A percentile compares a stretch with the other conserved stretches of the same genome.
Evolutionary conservation across 1,284 basidiomycete species (phyloP).

Genomic region (Tilletia horrida): DNA sequence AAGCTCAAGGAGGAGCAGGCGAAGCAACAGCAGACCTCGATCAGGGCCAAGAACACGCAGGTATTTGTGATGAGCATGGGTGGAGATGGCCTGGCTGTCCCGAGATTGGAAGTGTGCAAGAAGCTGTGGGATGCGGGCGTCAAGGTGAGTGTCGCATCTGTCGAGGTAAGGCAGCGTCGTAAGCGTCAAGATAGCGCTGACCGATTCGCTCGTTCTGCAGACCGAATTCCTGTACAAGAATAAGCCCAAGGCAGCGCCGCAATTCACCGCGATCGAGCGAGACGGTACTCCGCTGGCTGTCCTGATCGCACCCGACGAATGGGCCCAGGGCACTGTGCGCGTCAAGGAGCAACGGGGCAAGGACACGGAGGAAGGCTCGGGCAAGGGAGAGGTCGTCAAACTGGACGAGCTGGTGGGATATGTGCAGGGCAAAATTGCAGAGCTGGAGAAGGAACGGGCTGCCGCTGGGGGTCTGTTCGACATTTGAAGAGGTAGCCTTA

Average conservation of each 20-base stretch:
- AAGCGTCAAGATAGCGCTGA: too few species aligned
- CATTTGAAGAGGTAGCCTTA: too few species aligned
- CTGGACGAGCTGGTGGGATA: slow-evolving; percentile 68
- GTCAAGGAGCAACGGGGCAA: slow-evolving; percentile 89
- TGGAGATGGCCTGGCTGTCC: slow-evolving; percentile 74
- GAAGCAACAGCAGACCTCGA: slow-evolving; percentile 56
- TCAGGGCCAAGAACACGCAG: slow-evolving; percentile 84
- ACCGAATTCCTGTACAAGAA: slow-evolving; percentile 89
- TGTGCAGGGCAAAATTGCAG: slow-evolving; percentile 57
- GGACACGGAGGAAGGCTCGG: slow-evolving; percentile 60
- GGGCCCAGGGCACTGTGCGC: slow-evolving; percentile 67
- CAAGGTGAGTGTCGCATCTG: slow-evolving; percentile 63
- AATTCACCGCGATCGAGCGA: slow-evolving; percentile 86
- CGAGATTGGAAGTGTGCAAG: slow-evolving; percentile 78
- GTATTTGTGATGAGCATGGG: slow-evolving; percentile 91
- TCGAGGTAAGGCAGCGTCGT: too few species aligned
- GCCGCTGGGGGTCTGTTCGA: too few species aligned
- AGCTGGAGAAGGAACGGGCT: not conserved
- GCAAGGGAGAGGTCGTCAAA: slow-evolving; percentile 63
- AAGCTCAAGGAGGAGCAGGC: slow-evolving; percentile 70
- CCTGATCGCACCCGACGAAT: slow-evolving; percentile 81
- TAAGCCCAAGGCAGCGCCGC: slow-evolving; percentile 68
- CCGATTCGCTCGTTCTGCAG: slow-evolving; percentile 58
- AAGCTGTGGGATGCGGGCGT: slow-evolving; percentile 83
- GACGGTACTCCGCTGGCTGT: slow-evolving; percentile 89